Evolutionary conservation across 2,329 filamentous ascomycete genomes (phyloP).

Genomic region (Orbilia quercus): DNA sequence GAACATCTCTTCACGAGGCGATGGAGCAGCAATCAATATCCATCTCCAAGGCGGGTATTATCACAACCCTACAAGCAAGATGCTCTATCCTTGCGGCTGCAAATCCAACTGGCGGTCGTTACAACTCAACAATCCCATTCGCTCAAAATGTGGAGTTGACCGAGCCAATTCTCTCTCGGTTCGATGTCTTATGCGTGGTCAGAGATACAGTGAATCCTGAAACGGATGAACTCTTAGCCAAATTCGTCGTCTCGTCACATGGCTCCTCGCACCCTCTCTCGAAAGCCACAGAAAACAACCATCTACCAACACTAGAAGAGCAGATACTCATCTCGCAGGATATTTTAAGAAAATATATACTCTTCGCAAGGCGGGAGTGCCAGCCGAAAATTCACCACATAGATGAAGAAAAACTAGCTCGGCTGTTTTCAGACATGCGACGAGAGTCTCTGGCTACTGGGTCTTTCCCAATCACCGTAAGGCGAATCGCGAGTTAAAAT

Average conservation of each 20-base stretch:
- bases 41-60: slow-evolving; percentile 97
- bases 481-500: background rate
- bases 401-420: slow-evolving; percentile 94
- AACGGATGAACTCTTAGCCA: slow-evolving; percentile 91
- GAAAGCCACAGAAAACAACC: slow-evolving; percentile 66
- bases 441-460: slow-evolving; percentile 91
- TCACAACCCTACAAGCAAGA: slow-evolving; percentile 93
- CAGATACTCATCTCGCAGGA: slow-evolving; percentile 78
- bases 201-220: slow-evolving; percentile 91
- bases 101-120: slow-evolving; percentile 94
- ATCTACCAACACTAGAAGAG: background rate
- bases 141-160: slow-evolving; percentile 96
- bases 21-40: slow-evolving; percentile 99
- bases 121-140: slow-evolving; percentile 96
- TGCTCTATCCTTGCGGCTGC: slow-evolving; percentile 97
- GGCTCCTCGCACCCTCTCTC: slow-evolving; percentile 80
- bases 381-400: slow-evolving; percentile 95
- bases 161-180: slow-evolving; percentile 96
- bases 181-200: slow-evolving; percentile 96
- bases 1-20: slow-evolving; percentile 97
- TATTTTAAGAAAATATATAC: slow-evolving; percentile 92
- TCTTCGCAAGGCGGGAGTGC: slow-evolving; percentile 91
- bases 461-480: slow-evolving; percentile 95
- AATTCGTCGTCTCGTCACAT: slow-evolving; percentile 94
- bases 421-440: slow-evolving; percentile 95